Evolutionary conservation across 352 stramenopile genomes (phyloP), one percentile per base, ranked within the genome.

Genomic region (Phytophthora citricola): DNA sequence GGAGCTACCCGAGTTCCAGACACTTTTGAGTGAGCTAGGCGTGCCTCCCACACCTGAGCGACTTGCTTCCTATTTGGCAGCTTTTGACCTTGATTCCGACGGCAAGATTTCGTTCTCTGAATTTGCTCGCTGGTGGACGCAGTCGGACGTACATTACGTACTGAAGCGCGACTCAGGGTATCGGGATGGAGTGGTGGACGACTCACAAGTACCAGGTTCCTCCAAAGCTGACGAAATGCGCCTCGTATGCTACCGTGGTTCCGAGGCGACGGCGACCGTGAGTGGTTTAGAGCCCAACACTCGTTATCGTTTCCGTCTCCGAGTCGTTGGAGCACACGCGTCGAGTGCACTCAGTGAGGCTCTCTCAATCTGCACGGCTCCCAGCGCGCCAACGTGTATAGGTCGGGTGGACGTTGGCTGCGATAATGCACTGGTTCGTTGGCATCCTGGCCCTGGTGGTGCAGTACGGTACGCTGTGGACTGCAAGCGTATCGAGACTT

Each of bases 81-180:
- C 87, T 44, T 94, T 98, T 31, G 91, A 97, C 46, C 69, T 73
- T 4, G 79, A 97, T 62, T 68, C 75, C 11, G 87, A 97, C 62
- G 92, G 89, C 50, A 87, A 82, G 48, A 87, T 98, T 34, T 94
- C 85, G 31, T 96, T 94, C 46, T 41, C 80, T 2, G 87, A 98
- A 65, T 98, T 98, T 50, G 85, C 82, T 36, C 63, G 69, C 15
- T 98, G 93, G 92, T 98, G 93, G 93, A 91, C 71, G 47, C 76
- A 81, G 5, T 63, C 81, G 0, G 83, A 93, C 44, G 85, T 95
- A 2, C 83, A 90, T 39, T 97, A 92, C 61, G 85, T 96, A 11
- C 58, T 97, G 56, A 97, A 95, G 77, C 83, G 87, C 10, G 80
- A 86, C 43, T 44, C 58, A 5, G 76, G 78, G 9, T 63, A 20